phyloP scores from a whole-genome alignment of 2,329 filamentous ascomycete genomes.

The Aspergillus phoenicis region DNA sequence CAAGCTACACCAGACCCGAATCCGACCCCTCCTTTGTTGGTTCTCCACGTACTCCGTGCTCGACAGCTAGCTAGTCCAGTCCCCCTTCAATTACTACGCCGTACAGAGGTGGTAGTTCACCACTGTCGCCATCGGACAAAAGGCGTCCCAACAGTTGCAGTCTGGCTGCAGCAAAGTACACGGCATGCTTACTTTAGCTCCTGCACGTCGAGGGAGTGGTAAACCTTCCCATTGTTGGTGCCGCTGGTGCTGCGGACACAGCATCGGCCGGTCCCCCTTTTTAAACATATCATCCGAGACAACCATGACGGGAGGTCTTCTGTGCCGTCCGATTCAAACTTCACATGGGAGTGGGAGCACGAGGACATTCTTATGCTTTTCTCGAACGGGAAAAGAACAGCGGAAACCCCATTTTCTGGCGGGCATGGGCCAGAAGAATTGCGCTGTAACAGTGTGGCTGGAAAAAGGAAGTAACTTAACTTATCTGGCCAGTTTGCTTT shows the following conservation, averaged over 20 bases:
- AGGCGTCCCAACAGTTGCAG: constrained; percentile 2
- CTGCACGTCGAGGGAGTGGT: background rate
- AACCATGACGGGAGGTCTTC: background rate
- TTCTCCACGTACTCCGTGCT: background rate
- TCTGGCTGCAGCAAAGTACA: constrained; percentile 5
- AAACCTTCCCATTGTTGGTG: background rate
- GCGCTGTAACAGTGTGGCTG: constrained; percentile 7
- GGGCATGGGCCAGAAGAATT: background rate
- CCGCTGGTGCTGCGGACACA: background rate
- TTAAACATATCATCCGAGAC: constrained; percentile 10
- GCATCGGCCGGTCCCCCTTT: constrained; percentile 2
- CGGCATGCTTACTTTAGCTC: constrained; percentile 1
- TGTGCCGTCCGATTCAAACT: constrained; percentile 8
- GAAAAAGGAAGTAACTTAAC: constrained; percentile 17
- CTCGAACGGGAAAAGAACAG: constrained; percentile 14
- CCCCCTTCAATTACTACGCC: background rate
- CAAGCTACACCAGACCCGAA: background rate
- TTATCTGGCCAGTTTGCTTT: background rate
- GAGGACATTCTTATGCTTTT: constrained; percentile 15
- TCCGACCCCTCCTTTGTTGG: background rate
- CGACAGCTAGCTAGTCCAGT: background rate
- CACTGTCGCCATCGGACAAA: constrained; percentile 2
- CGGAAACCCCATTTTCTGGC: background rate
- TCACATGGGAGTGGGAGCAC: constrained; percentile 23
- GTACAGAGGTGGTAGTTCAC: background rate